A percentile compares a stretch with the other conserved stretches of the same genome.
These are phyloP conservation scores for Melastoma malabathricum DNA, from an alignment of 345 rosid species.

Conservation along the genomic window DNA sequence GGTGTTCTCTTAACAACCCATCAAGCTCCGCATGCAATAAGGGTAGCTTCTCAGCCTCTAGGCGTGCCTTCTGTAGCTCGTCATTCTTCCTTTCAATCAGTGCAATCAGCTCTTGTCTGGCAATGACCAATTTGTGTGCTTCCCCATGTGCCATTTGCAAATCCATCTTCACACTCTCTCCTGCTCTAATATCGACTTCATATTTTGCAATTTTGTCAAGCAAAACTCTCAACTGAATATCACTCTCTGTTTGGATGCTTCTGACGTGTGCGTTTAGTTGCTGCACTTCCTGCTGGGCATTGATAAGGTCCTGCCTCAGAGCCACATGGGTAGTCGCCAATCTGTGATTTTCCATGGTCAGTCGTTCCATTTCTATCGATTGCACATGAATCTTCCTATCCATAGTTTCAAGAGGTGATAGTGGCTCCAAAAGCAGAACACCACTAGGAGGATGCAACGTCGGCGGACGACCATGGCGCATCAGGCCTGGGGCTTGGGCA, in stretches of 20 bases:
- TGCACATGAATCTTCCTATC: conserved; percentile 63
- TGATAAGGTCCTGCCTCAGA: conserved; percentile 44
- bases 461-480: conserved; percentile 28
- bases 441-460: conserved; percentile 12
- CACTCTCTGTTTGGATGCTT: conserved; percentile 60
- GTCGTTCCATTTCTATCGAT: conserved; percentile 60
- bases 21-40: conserved; percentile 48
- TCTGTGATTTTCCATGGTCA: conserved; percentile 47
- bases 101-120: conserved; percentile 40
- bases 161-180: conserved; percentile 55
- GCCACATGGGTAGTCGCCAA: conserved; percentile 41
- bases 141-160: conserved; percentile 57
- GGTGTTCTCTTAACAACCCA: conserved; percentile 45
- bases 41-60: conserved; percentile 38
- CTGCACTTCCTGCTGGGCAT: conserved; percentile 45
- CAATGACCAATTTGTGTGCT: conserved; percentile 49
- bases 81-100: conserved; percentile 44
- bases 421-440: conserved; percentile 10
- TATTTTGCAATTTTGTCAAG: conserved; percentile 49
- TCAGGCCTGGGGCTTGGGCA: conserved; percentile 22
- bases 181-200: conserved; percentile 40
- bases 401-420: conserved; percentile 25
- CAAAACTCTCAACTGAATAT: conserved; percentile 55
- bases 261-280: conserved; percentile 50
- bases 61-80: conserved; percentile 33